Percentiles rank a stretch among this genome's conserved stretches.
These are phyloP conservation scores for Fusarium tjaetaba DNA, from an alignment of 2,329 filamentous ascomycete genomes.

Conservation along the genomic window DNA sequence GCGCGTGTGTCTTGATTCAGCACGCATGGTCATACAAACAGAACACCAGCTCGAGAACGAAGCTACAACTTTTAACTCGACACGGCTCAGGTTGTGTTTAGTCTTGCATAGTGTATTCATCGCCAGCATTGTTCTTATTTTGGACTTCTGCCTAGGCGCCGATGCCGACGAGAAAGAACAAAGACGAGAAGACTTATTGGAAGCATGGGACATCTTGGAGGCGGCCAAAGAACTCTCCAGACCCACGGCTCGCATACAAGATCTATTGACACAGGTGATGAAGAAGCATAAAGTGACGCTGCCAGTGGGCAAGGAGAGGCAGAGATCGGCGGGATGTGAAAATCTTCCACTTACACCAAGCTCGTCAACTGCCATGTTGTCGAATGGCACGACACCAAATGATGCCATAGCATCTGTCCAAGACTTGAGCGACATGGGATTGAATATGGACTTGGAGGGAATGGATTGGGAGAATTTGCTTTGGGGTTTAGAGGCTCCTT, in stretches of 20 bases:
- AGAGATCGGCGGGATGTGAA: not conserved
- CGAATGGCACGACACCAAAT: conserved; percentile 15
- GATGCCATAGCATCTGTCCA: conserved; percentile 31
- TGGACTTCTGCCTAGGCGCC: conserved; percentile 46
- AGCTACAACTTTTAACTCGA: conserved; percentile 41
- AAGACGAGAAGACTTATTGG: conserved; percentile 42
- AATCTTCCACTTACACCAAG: conserved; percentile 45
- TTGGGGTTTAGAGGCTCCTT: conserved; percentile 48
- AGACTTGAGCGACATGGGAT: conserved; percentile 43
- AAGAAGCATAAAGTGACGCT: conserved; percentile 45
- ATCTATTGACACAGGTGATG: conserved; percentile 46
- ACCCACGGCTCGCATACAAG: conserved; percentile 45
- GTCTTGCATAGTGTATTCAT: conserved; percentile 49
- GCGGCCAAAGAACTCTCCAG: conserved; percentile 45
- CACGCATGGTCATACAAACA: conserved; percentile 45
- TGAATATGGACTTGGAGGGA: conserved; percentile 46
- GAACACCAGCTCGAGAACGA: conserved; percentile 45
- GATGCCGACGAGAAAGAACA: conserved; percentile 37
- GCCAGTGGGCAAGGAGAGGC: conserved; percentile 10
- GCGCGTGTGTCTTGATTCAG: conserved; percentile 46
- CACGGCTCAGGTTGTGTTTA: conserved; percentile 44
- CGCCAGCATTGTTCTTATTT: conserved; percentile 48
- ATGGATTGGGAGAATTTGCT: conserved; percentile 51
- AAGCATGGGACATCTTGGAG: conserved; percentile 49
- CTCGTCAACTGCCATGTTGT: conserved; percentile 35